Conservation (phyloP, 345 rosid genomes). For the Viola odorata region DNA sequence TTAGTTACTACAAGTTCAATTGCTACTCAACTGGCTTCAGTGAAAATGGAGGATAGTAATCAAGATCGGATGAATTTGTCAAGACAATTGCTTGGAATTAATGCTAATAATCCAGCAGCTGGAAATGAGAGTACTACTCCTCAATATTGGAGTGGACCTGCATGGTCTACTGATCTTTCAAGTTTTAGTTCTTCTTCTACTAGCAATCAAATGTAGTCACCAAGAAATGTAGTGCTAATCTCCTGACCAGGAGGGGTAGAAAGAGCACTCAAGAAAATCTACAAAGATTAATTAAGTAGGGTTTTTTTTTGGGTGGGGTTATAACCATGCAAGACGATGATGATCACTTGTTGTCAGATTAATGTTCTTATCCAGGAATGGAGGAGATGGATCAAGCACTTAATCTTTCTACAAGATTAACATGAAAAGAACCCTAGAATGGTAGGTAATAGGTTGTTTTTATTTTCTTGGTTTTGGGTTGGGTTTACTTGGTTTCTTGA, state of each 20-base stretch:
- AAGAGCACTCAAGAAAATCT: no score
- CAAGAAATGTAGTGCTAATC: no score
- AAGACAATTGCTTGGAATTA: constrained; percentile 48
- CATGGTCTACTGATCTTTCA: constrained; percentile 53
- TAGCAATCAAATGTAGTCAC: constrained; percentile 23
- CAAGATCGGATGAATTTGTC: constrained; percentile 36
- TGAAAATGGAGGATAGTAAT: constrained; percentile 55
- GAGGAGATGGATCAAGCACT: constrained; percentile 10
- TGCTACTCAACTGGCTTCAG: constrained; percentile 36
- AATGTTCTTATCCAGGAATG: not conserved
- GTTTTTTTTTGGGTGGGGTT: no score
- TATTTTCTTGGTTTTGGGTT: not conserved
- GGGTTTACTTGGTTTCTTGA: not conserved
- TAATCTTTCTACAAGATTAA: constrained; percentile 2
- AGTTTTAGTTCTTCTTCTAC: constrained; percentile 60
- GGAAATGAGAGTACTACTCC: no score
- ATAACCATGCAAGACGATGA: no score
- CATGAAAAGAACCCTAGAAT: constrained; percentile 32
- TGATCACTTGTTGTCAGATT: no score
- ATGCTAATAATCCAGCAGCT: constrained; percentile 24
- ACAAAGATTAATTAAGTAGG: no score
- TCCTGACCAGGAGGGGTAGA: no score
- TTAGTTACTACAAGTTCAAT: constrained; percentile 12
- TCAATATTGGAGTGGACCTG: constrained; percentile 34
- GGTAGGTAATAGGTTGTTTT: not conserved